phyloP scores from a whole-genome alignment of 1,284 basidiomycete genomes.

The Trametes versicolor region DNA sequence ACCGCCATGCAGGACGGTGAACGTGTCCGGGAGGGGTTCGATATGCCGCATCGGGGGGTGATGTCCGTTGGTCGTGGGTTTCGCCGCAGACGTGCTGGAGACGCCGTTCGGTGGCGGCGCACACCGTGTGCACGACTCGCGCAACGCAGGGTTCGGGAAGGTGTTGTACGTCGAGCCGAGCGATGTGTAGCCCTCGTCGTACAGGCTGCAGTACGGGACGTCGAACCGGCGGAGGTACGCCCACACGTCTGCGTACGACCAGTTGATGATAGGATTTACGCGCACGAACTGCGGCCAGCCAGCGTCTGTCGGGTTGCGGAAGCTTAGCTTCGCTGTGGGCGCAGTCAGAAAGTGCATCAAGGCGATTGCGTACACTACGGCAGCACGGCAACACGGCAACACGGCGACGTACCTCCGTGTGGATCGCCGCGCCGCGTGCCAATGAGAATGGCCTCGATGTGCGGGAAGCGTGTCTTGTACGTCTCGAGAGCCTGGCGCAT shows the following conservation, averaged over 20 bases:
- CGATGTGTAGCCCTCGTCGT: slow-evolving; percentile 97
- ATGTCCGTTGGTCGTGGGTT: not conserved
- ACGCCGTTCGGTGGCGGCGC: not conserved
- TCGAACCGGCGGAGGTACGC: slow-evolving; percentile 79
- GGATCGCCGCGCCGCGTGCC: slow-evolving; percentile 92
- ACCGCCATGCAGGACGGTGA: slow-evolving; percentile 31
- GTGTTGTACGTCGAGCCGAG: slow-evolving; percentile 97
- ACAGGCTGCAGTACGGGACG: slow-evolving; percentile 89
- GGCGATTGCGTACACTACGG: not conserved
- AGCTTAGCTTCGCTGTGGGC: slow-evolving; percentile 67
- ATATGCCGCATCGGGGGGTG: not conserved
- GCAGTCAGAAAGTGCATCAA: no score
- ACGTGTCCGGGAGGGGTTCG: slow-evolving; percentile 32
- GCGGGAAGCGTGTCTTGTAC: slow-evolving; percentile 76
- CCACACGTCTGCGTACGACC: slow-evolving; percentile 94
- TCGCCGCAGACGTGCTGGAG: not conserved
- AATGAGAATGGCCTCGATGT: slow-evolving; percentile 85
- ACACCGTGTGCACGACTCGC: slow-evolving; percentile 42
- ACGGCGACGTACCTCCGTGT: slow-evolving; percentile 78
- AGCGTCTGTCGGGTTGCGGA: slow-evolving; percentile 83
- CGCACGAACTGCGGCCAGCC: slow-evolving; percentile 93
- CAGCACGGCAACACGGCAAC: slow-evolving; percentile 37
- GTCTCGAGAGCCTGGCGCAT: slow-evolving; percentile 86
- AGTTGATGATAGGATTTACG: slow-evolving; percentile 96
- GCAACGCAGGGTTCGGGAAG: slow-evolving; percentile 88